A percentile compares a stretch with the other conserved stretches of the same genome.
These are phyloP conservation scores for Thermothelomyces thermophilus DNA, from an alignment of 2,329 filamentous ascomycete species.

Conservation along the genomic window DNA sequence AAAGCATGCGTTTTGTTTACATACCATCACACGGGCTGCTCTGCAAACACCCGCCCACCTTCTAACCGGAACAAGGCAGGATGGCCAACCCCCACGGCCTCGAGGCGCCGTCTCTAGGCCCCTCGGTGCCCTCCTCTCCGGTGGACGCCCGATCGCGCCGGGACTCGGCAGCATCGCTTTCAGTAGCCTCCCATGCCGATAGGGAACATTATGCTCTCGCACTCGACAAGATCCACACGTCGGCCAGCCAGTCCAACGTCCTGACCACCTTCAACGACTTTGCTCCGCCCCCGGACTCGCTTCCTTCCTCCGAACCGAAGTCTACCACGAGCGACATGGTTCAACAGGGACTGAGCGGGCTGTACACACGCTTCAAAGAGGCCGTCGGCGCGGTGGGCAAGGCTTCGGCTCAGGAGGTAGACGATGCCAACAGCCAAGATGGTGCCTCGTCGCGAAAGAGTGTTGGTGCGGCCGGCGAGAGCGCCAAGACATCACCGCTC, in stretches of 20 bases:
- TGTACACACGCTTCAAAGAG: constrained; percentile 80
- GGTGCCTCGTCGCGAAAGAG: constrained; percentile 38
- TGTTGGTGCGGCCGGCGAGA: constrained; percentile 34
- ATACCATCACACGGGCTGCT: constrained; percentile 1
- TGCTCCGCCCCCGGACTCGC: constrained; percentile 58
- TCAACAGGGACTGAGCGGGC: constrained; percentile 78
- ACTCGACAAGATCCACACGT: constrained; percentile 81
- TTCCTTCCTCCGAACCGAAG: constrained; percentile 58
- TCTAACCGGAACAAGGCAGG: background rate
- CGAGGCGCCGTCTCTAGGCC: constrained; percentile 13
- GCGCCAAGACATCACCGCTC: constrained; percentile 30
- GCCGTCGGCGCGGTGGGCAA: constrained; percentile 65
- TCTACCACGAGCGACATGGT: constrained; percentile 65
- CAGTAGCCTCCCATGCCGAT: constrained; percentile 51
- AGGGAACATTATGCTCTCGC: constrained; percentile 69
- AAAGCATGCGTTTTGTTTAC: constrained; percentile 17
- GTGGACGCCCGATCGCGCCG: constrained; percentile 26
- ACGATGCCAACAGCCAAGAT: constrained; percentile 41
- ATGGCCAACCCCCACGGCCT: constrained; percentile 19
- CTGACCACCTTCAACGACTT: constrained; percentile 95
- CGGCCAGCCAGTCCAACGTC: constrained; percentile 75
- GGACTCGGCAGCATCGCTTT: constrained; percentile 37
- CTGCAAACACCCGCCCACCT: constrained; percentile 1
- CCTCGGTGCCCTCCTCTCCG: constrained; percentile 18
- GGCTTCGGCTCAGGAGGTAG: constrained; percentile 25